Evolutionary conservation across 805 yeast genomes (phyloP).

Genomic region (Helenozyma rhizophorensis): DNA sequence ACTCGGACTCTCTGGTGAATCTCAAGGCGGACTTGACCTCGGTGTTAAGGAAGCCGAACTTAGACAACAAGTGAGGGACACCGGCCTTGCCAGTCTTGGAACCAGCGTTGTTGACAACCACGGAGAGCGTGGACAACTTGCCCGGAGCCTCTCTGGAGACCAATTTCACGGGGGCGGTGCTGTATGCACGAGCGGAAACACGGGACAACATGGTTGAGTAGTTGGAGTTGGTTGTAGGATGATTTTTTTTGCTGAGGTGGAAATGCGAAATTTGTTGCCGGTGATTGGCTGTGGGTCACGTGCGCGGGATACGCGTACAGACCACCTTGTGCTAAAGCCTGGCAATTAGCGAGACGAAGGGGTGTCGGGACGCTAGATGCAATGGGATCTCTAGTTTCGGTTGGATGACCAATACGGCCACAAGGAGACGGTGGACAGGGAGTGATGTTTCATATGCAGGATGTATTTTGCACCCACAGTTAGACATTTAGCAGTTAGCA

Average conservation of each 20-base stretch:
- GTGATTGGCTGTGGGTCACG: constrained; percentile 22
- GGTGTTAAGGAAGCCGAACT: constrained; percentile 82
- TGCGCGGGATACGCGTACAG: constrained; percentile 5
- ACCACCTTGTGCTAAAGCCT: too few species aligned
- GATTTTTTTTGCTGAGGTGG: constrained; percentile 2
- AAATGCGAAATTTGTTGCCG: constrained; percentile 14
- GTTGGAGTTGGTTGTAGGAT: constrained; percentile 2
- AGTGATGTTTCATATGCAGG: too few species aligned
- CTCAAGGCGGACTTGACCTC: constrained; percentile 82
- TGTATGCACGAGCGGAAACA: constrained; percentile 39
- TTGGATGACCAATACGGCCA: too few species aligned
- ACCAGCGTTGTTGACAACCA: constrained; percentile 79
- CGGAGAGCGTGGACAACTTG: constrained; percentile 69
- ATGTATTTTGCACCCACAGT: too few species aligned
- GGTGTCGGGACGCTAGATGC: too few species aligned
- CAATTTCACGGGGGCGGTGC: constrained; percentile 45
- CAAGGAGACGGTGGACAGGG: too few species aligned
- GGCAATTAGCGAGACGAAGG: too few species aligned
- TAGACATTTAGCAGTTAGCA: too few species aligned
- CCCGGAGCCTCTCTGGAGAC: constrained; percentile 56
- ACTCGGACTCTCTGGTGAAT: constrained; percentile 89
- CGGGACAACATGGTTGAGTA: constrained; percentile 35
- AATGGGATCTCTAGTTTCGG: too few species aligned
- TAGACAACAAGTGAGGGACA: constrained; percentile 76
- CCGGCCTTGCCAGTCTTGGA: constrained; percentile 75